Base-by-base conservation (phyloP, 306 rosid genomes). In the Trifolium fragiferum region DNA sequence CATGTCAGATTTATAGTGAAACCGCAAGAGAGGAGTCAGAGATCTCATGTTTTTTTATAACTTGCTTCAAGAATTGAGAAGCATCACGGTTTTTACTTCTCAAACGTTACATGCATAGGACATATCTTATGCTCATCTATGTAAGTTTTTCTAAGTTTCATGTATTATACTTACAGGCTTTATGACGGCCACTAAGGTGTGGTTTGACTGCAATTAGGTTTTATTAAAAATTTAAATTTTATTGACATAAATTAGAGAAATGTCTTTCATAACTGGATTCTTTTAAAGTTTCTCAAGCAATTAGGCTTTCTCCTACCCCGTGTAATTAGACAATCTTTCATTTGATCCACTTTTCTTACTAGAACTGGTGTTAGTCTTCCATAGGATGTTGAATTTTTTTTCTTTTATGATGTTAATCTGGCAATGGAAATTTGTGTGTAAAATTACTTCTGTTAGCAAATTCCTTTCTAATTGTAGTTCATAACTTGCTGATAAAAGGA, bases 41-140 rank as follows among this genome's bases (percentile, higher is more conserved):
- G 23, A 61, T 78, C 66, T 50, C 76, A 47, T 44, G 50, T 70
- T 58, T 78, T 55, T 70, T 44, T 16, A 16, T 70, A 32, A 50
- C 55, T 60, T 61, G 14, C 54, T 50, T 32, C 47, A 20, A 32
- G 43, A 62, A 54, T 10, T 54, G 12, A 54, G 61, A 57, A 47
- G 69, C 75, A 67, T 68, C 10, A 10, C 2, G 10, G 19, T 51
- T 74, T 47, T 49, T 65, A 21, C 53, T 47, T 49, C 47, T 37
- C 78, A 30, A 37, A n/a, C 44, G 23, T 20, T 40, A 59, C 11
- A 37, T 35, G 32, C 63, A 50, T 23, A 58, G 21, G 65, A 20
- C 16, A 44, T 14, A 62, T 32, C 25, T 63, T 47, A 19, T 19
- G 5, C 49, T 68, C 50, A 18, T 57, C 6, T 23, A 43, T 2